These are phyloP conservation scores for Gloeopeniophorella convolvens DNA, from an alignment of 768 basidiomycete genomes.

Conservation along the genomic window DNA sequence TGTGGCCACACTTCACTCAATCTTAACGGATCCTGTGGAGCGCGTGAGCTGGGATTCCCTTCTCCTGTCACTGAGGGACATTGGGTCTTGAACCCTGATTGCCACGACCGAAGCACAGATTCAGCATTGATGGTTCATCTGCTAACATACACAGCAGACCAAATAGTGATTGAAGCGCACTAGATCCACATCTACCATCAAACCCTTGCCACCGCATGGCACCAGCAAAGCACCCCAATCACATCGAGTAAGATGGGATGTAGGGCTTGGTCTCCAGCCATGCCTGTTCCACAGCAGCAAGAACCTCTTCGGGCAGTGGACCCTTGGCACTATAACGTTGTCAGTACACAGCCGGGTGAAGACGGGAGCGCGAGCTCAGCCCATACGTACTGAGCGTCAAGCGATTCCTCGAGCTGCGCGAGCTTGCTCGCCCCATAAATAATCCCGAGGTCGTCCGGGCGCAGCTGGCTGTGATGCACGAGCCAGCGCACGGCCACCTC, in stretches of 20 bases:
- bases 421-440: slow-evolving; percentile 35
- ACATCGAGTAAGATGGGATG: slow-evolving; percentile 14
- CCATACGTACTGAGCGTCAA: slow-evolving; percentile 21
- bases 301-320: slow-evolving; percentile 34
- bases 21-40: no score
- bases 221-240: slow-evolving; percentile 2
- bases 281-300: slow-evolving; percentile 31
- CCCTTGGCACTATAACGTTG: slow-evolving; percentile 21
- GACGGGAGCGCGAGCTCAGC: background rate
- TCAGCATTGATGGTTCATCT: no score
- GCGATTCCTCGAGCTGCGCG: slow-evolving; percentile 30
- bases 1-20: no score
- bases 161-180: no score
- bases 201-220: no score
- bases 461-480: slow-evolving; percentile 35
- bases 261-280: slow-evolving; percentile 28
- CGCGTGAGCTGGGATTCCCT: no score
- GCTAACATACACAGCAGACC: no score
- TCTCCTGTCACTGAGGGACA: no score
- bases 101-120: no score
- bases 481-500: slow-evolving; percentile 39
- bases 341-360: background rate
- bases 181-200: no score
- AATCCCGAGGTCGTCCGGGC: slow-evolving; percentile 27
- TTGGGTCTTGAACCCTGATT: no score